Evolutionary conservation across 306 rosid genomes (phyloP), one percentile per base, ranked within the genome.

Genomic region (Hippophae tibetana): DNA sequence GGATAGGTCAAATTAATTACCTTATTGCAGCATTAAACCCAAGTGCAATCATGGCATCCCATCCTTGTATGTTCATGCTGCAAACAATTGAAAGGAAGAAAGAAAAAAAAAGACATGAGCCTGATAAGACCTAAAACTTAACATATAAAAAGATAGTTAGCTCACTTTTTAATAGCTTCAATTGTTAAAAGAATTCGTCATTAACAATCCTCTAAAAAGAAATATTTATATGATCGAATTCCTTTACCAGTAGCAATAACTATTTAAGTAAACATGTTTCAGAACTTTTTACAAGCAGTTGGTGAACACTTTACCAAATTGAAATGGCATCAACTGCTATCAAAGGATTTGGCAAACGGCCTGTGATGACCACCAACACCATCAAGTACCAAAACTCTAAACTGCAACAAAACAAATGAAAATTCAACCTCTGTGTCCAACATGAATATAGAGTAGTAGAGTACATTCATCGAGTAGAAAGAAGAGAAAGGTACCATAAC

Each of bases 321-420:
- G 96, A 77, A 57, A 85, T 55, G 66, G 96, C 86, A 54, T 89
- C 93, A 43, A 82, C 86, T 0, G 96, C 76, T 42, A 88, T 3
- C 10, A 85, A 54, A 59, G 96, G 90, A 62, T 61, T 18, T 18
- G 23, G 23, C 23, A 18, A 18, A 18, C 23, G 23, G 1, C 23
- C 23, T 18, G 23, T 18, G 66, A 88, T 62, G 55, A 83, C 90
- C 67, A 85, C 78, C 57, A 89, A 56, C 51, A 85, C 18, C 96
- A 85, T 89, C 79, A 89, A 56, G 75, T 89, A 89, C 96, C 96
- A 89, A 65, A 81, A 77, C 76, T 89, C 96, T 83, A 89, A 81
- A 75, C 96, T 89, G 90, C 69, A 64, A 47, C 10, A 41, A 9
- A 5, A 12, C 5, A 47, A 8, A 1, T 8, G 42, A 9, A 3